Percentiles rank a stretch among this genome's conserved stretches.
Evolutionary conservation across 1,139 yeast species (phyloP).

Genomic region (Nakaseomyces kungkrabaensis): DNA sequence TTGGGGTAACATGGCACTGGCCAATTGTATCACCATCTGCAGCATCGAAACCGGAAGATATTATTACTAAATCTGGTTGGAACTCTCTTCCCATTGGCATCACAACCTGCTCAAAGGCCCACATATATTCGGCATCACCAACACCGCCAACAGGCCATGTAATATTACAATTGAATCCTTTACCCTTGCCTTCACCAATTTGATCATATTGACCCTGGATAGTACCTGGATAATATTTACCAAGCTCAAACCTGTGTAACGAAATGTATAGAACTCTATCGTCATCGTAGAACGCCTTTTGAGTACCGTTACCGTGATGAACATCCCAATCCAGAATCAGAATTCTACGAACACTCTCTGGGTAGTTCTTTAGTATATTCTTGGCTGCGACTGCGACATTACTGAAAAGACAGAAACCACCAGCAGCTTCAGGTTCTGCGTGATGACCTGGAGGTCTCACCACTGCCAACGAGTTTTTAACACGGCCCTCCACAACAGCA

Average conservation of each 20-base stretch:
- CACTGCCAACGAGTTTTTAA: slow-evolving; percentile 85
- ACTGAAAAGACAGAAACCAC: slow-evolving; percentile 92
- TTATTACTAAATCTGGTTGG: slow-evolving; percentile 84
- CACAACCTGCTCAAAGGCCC: slow-evolving; percentile 81
- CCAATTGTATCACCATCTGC: slow-evolving; percentile 98
- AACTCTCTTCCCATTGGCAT: slow-evolving; percentile 86
- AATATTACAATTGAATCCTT: slow-evolving; percentile 77
- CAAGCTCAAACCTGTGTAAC: slow-evolving; percentile 84
- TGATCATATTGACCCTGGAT: slow-evolving; percentile 67
- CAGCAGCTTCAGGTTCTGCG: slow-evolving; percentile 95
- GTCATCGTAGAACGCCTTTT: slow-evolving; percentile 79
- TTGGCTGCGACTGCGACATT: slow-evolving; percentile 97
- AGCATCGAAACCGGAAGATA: slow-evolving; percentile 96
- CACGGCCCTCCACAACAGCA: slow-evolving; percentile 88
- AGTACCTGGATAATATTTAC: slow-evolving; percentile 91
- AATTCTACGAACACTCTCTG: slow-evolving; percentile 78
- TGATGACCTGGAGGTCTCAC: slow-evolving; percentile 99
- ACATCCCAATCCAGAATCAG: slow-evolving; percentile 94
- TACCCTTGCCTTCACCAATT: slow-evolving; percentile 79
- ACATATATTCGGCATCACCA: slow-evolving; percentile 91
- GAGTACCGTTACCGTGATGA: slow-evolving; percentile 98
- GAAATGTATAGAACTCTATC: slow-evolving; percentile 88
- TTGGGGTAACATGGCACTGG: slow-evolving; percentile 93
- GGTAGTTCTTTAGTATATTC: slow-evolving; percentile 68
- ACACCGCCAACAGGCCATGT: slow-evolving; percentile 95